Evolutionary conservation across 768 basidiomycete species (phyloP).

Genomic region (Kwoniella heveanensis): DNA sequence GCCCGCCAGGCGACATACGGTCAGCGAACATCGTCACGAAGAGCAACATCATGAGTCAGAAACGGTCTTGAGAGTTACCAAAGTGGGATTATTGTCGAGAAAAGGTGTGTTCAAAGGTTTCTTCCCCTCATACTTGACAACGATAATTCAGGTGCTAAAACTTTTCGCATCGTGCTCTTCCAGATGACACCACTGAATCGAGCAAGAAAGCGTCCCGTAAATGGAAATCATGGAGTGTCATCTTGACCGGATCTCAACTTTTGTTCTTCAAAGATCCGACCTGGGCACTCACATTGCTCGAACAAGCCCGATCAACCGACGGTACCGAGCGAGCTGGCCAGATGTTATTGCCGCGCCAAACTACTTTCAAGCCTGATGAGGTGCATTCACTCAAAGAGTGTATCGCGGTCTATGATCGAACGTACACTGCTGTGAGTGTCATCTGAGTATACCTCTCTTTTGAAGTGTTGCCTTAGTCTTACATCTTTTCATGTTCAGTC

Average conservation of each 20-base stretch:
- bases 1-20: constrained; percentile 5
- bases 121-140: too few species aligned
- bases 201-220: constrained; percentile 80
- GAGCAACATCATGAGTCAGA: constrained; percentile 6
- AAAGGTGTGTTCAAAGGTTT: constrained; percentile 59
- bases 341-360: constrained; percentile 56
- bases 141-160: too few species aligned
- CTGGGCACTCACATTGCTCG: constrained; percentile 47
- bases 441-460: too few species aligned
- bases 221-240: constrained; percentile 82
- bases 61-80: constrained; percentile 69
- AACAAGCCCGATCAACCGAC: constrained; percentile 32
- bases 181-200: constrained; percentile 68
- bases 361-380: constrained; percentile 74
- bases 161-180: too few species aligned
- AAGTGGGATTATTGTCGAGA: constrained; percentile 75
- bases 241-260: constrained; percentile 86
- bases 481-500: constrained; percentile 59
- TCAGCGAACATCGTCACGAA: constrained; percentile 4
- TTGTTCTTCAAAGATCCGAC: constrained; percentile 69
- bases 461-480: too few species aligned
- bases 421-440: constrained; percentile 71
- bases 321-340: constrained; percentile 16
- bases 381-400: constrained; percentile 73
- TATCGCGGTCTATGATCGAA: constrained; percentile 76